These are phyloP conservation scores for Citrus inodora DNA, from an alignment of 345 rosid species.

Conservation along the genomic window DNA sequence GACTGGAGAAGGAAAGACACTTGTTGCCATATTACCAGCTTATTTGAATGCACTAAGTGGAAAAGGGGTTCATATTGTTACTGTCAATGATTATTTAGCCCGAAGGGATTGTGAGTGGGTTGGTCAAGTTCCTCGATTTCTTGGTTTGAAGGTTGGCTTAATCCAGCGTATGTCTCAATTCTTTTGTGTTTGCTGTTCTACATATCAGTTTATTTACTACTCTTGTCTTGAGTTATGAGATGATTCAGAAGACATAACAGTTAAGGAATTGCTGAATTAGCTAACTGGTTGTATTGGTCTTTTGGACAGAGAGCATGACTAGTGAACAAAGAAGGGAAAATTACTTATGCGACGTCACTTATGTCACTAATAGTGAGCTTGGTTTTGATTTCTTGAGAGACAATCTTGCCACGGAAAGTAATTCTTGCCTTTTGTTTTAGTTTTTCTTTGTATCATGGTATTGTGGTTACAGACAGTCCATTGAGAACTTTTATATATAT, in stretches of 20 bases:
- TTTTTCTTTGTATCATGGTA: slow-evolving; percentile 13
- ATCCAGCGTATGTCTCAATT: slow-evolving; percentile 84
- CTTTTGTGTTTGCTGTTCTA: slow-evolving; percentile 16
- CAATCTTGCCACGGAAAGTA: slow-evolving; percentile 99
- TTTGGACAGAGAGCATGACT: slow-evolving; percentile 79
- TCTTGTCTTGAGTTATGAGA: background rate
- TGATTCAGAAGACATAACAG: background rate
- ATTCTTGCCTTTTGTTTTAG: slow-evolving; percentile 46
- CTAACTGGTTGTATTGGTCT: background rate
- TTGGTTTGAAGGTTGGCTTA: slow-evolving; percentile 98
- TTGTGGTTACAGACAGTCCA: slow-evolving; percentile 1
- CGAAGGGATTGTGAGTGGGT: slow-evolving; percentile 99
- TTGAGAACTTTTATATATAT: background rate
- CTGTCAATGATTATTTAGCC: slow-evolving; percentile 94
- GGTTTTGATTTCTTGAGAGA: slow-evolving; percentile 95
- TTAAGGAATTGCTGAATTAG: background rate
- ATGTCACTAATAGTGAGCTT: slow-evolving; percentile 95
- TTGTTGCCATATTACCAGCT: slow-evolving; percentile 94
- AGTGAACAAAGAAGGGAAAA: slow-evolving; percentile 91
- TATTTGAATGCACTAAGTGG: slow-evolving; percentile 91
- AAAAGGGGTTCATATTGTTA: slow-evolving; percentile 96
- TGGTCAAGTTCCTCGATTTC: slow-evolving; percentile 98
- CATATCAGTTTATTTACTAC: background rate
- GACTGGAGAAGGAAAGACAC: slow-evolving; percentile 99
- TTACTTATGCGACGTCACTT: slow-evolving; percentile 86